Base-by-base conservation (phyloP, 345 rosid species). In the Clausena lansium region DNA sequence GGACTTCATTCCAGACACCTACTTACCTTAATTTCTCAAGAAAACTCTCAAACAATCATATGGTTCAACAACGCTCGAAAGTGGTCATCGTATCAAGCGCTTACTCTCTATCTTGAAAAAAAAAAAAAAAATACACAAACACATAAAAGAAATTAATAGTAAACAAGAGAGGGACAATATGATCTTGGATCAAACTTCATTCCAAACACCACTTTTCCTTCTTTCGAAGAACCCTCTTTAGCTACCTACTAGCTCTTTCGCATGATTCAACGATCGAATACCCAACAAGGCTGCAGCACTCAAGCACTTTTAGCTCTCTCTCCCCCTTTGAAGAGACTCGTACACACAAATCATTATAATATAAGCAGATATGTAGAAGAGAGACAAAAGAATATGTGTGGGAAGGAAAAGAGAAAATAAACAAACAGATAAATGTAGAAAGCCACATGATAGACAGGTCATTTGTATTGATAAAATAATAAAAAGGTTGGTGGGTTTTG, bases 131-230 rank as follows among this genome's bases (percentile, higher is more conserved):
- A 30, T 1, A 30, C 32, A 2, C 32, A 30, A 4, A 62, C 8
- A 11, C 36, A 19, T 55, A 54, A 13, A 13, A 39, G 36, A 24
- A 17, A 24, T 8, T 24, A 41, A 78, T 14, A 35, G 64, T 33
- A 15, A 32, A 69, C 27, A 35, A 39, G 50, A 52, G 67, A 60
- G 10, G 10, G 11, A 57, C 54, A 77, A n/a, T 22, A 78, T 63
- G 86, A 91, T 88, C 94, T 91, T 84, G 94, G 94, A 86, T 81
- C 89, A 87, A 89, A 84, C 94, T 84, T 86, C 92, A 89, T 89
- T 87, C 91, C 90, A 81, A 79, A 86, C 85, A 86, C 89, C 84
- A 30, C 75, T 81, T 84, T 86, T 83, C 86, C 82, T 81, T 83
- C 71, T 71, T 83, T 78, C 73, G 30, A 32, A 63, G 57, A 52